These are phyloP conservation scores for Epipyxis sp. DNA, from an alignment of 108 stramenopile genomes.

Conservation along the genomic window DNA sequence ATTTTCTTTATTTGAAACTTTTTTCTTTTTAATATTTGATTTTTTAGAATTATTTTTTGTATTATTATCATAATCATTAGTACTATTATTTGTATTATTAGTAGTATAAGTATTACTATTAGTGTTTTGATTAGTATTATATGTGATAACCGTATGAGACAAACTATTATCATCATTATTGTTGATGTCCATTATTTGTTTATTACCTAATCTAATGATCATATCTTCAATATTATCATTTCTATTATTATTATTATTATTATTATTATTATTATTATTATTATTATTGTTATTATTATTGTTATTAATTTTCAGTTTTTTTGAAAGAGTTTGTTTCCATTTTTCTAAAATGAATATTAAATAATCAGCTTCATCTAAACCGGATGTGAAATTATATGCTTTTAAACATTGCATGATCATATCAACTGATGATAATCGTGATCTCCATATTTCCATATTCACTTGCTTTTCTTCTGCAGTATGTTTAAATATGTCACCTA, in stretches of 20 bases:
- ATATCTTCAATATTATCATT: background rate
- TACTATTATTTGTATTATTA: no score
- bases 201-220: background rate
- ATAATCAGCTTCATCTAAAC: constrained; percentile 1
- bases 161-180: background rate
- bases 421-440: background rate
- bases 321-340: background rate
- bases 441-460: background rate
- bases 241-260: background rate
- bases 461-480: background rate
- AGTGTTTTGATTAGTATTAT: no score
- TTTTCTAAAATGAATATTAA: background rate
- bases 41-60: no score
- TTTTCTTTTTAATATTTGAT: no score
- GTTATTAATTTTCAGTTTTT: background rate
- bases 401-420: background rate
- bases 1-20: no score
- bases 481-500: no score
- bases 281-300: background rate
- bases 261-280: background rate
- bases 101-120: no score
- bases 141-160: background rate
- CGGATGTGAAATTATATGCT: background rate
- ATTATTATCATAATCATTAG: no score
- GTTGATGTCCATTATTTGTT: background rate